These are phyloP conservation scores for Aristolochia contorta DNA, from an alignment of 164 flowering plant species.

Conservation along the genomic window DNA sequence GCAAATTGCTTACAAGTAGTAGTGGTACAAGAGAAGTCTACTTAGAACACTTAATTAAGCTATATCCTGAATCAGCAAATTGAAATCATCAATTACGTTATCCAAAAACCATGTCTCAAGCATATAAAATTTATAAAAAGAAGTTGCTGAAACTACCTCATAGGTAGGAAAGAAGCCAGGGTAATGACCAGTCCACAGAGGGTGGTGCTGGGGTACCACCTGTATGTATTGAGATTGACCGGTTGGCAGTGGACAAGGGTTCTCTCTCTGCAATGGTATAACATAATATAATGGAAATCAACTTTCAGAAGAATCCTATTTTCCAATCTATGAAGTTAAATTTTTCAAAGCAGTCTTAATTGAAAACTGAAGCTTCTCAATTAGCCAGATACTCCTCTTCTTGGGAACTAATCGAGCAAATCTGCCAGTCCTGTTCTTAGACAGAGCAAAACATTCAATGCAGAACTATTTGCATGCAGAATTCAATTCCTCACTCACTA, in stretches of 20 bases:
- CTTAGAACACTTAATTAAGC: too few relatives aligned
- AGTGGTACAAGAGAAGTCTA: too few relatives aligned
- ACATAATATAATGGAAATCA: background rate
- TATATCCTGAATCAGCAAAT: too few relatives aligned
- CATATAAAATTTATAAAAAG: background rate
- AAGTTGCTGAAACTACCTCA: slow-evolving; percentile 27
- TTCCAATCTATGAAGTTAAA: too few relatives aligned
- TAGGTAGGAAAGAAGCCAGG: slow-evolving; percentile 32
- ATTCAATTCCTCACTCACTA: too few relatives aligned
- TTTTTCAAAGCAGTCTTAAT: too few relatives aligned
- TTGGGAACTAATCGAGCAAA: too few relatives aligned
- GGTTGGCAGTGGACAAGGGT: slow-evolving; percentile 11
- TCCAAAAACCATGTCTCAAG: background rate
- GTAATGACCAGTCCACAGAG: slow-evolving; percentile 26
- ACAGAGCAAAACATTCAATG: background rate
- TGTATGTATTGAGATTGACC: slow-evolving; percentile 19
- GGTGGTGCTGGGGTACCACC: slow-evolving; percentile 25
- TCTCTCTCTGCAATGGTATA: slow-evolving; percentile 25
- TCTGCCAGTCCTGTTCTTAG: too few relatives aligned
- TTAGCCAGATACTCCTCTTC: too few relatives aligned
- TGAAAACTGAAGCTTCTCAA: too few relatives aligned
- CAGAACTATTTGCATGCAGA: too few relatives aligned
- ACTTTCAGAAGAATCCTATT: too few relatives aligned
- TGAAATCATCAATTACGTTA: background rate
- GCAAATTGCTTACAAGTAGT: slow-evolving; percentile 84